Evolutionary conservation across 176 grass and related monocot species (phyloP).

Genomic region (Stipa capillata): DNA sequence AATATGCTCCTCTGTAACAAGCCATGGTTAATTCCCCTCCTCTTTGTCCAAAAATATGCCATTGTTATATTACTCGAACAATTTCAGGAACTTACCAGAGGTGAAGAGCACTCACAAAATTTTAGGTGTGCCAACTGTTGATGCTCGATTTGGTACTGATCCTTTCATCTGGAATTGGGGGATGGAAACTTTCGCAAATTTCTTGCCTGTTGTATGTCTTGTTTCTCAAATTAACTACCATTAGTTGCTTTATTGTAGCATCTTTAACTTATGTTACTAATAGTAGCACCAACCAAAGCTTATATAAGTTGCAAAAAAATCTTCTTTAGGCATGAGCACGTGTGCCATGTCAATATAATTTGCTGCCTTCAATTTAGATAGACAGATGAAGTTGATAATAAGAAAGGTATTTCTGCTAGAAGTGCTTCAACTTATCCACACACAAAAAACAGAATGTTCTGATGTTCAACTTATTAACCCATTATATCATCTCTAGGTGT

Average conservation of each 20-base stretch:
- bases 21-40: not conserved
- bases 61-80: not conserved
- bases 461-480: too few species aligned
- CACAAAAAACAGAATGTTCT: too few species aligned
- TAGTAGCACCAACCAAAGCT: not conserved
- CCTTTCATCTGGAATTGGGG: conserved; percentile 97
- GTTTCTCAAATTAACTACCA: not conserved
- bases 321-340: too few species aligned
- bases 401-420: too few species aligned
- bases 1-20: not conserved
- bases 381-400: not conserved
- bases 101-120: conserved; percentile 62
- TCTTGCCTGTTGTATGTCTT: conserved; percentile 52
- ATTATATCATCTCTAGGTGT: too few species aligned
- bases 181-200: conserved; percentile 71
- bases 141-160: conserved; percentile 75
- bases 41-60: not conserved
- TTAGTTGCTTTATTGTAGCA: not conserved
- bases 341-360: too few species aligned
- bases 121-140: conserved; percentile 72
- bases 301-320: not conserved
- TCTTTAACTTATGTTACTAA: not conserved
- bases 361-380: not conserved
- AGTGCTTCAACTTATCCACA: too few species aligned
- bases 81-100: conserved; percentile 86